Base-by-base conservation (phyloP, 106 monocot species). In the Xerophyta viscosa region DNA sequence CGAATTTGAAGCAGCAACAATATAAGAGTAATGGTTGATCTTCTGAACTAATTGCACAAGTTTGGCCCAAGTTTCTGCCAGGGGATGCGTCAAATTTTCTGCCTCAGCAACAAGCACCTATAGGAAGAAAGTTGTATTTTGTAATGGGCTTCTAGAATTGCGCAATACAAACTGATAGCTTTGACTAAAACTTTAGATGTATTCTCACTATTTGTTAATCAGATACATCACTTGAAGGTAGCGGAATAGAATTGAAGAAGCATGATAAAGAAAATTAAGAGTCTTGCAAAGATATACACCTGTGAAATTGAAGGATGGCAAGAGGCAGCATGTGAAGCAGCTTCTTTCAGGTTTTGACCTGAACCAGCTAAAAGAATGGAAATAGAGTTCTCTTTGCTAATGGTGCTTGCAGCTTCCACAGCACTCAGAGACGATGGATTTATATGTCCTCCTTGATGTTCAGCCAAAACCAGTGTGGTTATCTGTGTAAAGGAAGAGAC, bases 81-180 rank as follows among this genome's bases (percentile, higher is more conserved):
- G 52, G 15, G 90, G 90, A 68, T 86, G 82, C 30, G 26, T 72
- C 45, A 98, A 66, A 36, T 60, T 46, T 15, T 90, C 71, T 26
- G 73, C 49, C 50, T 98, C 88, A 46, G 90, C 98, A 57, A 98
- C 86, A 68, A 98, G 82, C 17, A 98, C 98, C 98, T 98, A 62
- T 11, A 57, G 29, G n/a, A 67, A 19, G 45, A 27, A 8, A 18
- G 4, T 21, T 27, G 11, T 51, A 28, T 44, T 14, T 44, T 9
- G 3, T 4, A 8, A 8, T 14, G 14, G n/a, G n/a, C 4, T 44
- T 3, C n/a, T 17, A 33, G 43, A 3, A 44, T 44, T 33, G 10
- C 33, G 10, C 33, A 33, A 44, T 9, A 8, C 14, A 9, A 44
- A 9, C 4, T 44, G 8, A 4, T 14, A 44, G 43, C 14, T 44